Evolutionary conservation across 805 yeast genomes (phyloP), one percentile per base, ranked within the genome.

Genomic region (Blastobotrys mokoenaii): DNA sequence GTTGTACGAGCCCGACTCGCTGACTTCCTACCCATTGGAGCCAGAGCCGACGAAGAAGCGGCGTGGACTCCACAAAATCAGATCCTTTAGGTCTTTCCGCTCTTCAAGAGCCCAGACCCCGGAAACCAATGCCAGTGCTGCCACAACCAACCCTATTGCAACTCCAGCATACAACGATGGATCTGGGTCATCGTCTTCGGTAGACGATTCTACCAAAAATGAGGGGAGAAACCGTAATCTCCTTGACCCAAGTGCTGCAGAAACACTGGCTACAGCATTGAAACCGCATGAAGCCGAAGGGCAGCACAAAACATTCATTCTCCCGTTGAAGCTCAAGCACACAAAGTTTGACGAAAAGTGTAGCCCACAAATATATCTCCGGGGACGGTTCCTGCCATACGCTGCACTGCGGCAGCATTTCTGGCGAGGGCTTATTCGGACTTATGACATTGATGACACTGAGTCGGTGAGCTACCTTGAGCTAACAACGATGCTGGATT

Each of bases 381-480:
- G 79, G 20, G 79, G 81, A 2, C 73, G 81, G 46, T 87, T 79
- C 57, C 74, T 80, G 48, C 76, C 89, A 0, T 87, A 87, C 60
- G 69, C 69, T 0, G 70, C 67, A 2, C 66, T 88, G 40, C 70
- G 89, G 50, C 74, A 73, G 50, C 79, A 79, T 44, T 75, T 89
- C 51, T 87, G 95, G 90, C 64, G 68, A 36, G 69, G 76, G 9
- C 67, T 86, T 4, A 66, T 85, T 12, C 73, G 71, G 31, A 75
- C 76, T 50, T 80, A 72, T 53, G 77, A 65, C 41, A 65, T 63
- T 22, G 72, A 63, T 43, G 75, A 69, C 18, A 63, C 63, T 10
- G 65, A 68, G 2, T 55, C 64, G 8, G 68, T 77, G 50, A 79
- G 78, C 52, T 67, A 77, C 39, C 68, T 78, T 38, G 93, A 85